Base-by-base conservation (phyloP, 345 rosid genomes). In the Diplotaxis tenuifolia region DNA sequence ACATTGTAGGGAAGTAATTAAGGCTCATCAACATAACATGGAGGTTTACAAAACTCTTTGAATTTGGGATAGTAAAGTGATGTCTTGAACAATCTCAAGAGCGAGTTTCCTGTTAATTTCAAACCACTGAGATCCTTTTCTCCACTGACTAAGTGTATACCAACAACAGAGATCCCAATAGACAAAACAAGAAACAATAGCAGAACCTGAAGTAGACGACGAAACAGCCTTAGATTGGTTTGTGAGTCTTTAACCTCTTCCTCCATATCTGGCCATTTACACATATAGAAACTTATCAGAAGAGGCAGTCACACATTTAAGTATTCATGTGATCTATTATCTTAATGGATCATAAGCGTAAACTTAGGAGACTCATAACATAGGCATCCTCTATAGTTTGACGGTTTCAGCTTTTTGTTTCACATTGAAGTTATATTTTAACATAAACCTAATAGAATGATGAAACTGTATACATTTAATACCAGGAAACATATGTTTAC, bases 91-190 rank as follows among this genome's bases (percentile, higher is more conserved):
- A 40, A 40, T 5, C 15, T 40, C 49, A 40, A 40, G 16, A 40
- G 49, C 16, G 7, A 40, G 49, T 38, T 38, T 38, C 45, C 15
- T 0, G 49, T 40, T 40, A 40, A 40, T 40, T 40, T 40, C 16
- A 14, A 40, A 40, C 49, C 49, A 40, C 49, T 40, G 49, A 12
- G 16, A 40, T 16, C 49, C 16, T 40, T 40, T 14, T 40, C 49
- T 14, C 49, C 49, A 40, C 16, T 40, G 49, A 0, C 47, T 40
- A 40, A 40, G 32, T 84, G 77, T 84, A 84, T 71, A 68, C 85
- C 64, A 57, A 87, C 52, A 68, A 87, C 74, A 9, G 86, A 77
- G 67, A 87, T 68, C 8, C 86, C 85, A 38, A 89, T 72, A 60
- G 83, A 80, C 73, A 84, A 19, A 20, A 78, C 70, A 71, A 86